Percentiles rank a stretch among this genome's conserved stretches.
phyloP scores from a whole-genome alignment of 1,139 yeast genomes.

The Tardiomyces blankii region DNA sequence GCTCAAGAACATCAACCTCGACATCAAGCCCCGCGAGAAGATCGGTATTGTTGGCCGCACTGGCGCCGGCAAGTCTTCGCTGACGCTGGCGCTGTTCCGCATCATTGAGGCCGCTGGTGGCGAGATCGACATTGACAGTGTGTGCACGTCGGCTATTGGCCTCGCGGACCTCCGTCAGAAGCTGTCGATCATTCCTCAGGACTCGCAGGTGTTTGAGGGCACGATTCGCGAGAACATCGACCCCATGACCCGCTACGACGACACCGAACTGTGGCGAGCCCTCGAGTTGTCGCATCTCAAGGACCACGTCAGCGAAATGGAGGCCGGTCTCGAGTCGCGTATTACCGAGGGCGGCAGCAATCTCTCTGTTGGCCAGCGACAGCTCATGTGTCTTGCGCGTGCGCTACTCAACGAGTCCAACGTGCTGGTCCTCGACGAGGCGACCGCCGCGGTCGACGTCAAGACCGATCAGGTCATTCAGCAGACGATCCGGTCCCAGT shows the following conservation, averaged over 20 bases:
- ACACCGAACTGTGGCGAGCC: conserved; percentile 77
- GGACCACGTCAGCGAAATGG: conserved; percentile 58
- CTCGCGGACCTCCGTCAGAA: conserved; percentile 73
- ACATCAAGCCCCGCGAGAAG: conserved; percentile 68
- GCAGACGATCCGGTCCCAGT: conserved; percentile 75
- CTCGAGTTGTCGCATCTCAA: conserved; percentile 79
- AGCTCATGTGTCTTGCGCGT: conserved; percentile 82
- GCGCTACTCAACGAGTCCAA: conserved; percentile 73
- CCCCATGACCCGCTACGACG: conserved; percentile 60
- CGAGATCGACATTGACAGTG: conserved; percentile 57
- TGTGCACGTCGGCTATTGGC: conserved; percentile 64
- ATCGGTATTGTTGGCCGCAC: conserved; percentile 88
- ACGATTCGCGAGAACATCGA: conserved; percentile 80
- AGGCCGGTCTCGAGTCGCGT: conserved; percentile 49
- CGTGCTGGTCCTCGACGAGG: conserved; percentile 82
- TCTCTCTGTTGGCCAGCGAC: conserved; percentile 85
- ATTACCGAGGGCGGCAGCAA: conserved; percentile 80
- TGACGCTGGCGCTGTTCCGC: conserved; percentile 82
- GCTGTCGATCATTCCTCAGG: conserved; percentile 91
- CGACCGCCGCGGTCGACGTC: conserved; percentile 96
- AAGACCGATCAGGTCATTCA: conserved; percentile 85
- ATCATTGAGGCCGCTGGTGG: conserved; percentile 78
- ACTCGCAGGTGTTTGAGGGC: conserved; percentile 93
- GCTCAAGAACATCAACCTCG: conserved; percentile 56
- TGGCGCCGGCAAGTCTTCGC: conserved; percentile 93